Percentiles rank a stretch among this genome's conserved stretches.
phyloP scores from a whole-genome alignment of 2,329 filamentous ascomycete genomes.

The Thelonectria rubi region DNA sequence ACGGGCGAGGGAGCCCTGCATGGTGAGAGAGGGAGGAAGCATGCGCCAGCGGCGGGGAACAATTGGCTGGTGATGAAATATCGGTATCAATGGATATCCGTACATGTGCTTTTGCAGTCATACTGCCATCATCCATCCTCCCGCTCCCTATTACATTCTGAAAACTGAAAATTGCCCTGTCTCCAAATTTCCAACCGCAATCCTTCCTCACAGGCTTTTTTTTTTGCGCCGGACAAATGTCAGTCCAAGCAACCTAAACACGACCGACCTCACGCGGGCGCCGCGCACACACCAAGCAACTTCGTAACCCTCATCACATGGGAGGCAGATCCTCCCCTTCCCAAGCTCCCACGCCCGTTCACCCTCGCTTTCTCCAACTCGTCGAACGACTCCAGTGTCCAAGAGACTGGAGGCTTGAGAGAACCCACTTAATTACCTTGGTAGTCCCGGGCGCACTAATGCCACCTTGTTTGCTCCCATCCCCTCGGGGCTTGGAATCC shows the following conservation, averaged over 20 bases:
- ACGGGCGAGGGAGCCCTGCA: slow-evolving; percentile 3
- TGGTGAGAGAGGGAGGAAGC: slow-evolving; percentile 23
- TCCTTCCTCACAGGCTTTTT: background rate
- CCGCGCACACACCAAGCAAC: slow-evolving; percentile 5
- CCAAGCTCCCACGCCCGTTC: background rate
- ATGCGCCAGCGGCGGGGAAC: slow-evolving; percentile 32
- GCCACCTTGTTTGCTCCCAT: slow-evolving; percentile 41
- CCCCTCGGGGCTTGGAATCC: slow-evolving; percentile 24
- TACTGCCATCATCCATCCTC: slow-evolving; percentile 6
- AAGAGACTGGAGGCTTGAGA: background rate
- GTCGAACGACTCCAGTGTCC: background rate
- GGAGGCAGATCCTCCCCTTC: slow-evolving; percentile 13
- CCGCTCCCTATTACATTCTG: background rate
- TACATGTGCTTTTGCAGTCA: background rate
- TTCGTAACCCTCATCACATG: slow-evolving; percentile 15
- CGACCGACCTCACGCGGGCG: background rate
- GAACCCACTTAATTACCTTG: slow-evolving; percentile 27
- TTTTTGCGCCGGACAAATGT: too few species aligned
- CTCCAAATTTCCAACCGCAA: too few species aligned
- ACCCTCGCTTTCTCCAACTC: background rate
- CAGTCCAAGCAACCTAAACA: background rate
- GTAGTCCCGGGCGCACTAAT: slow-evolving; percentile 39
- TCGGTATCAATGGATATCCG: background rate
- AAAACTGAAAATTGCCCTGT: slow-evolving; percentile 6
- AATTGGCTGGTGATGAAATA: slow-evolving; percentile 30